Evolutionary conservation across 2,329 filamentous ascomycete genomes (phyloP).

Genomic region (Fusarium sp.): DNA sequence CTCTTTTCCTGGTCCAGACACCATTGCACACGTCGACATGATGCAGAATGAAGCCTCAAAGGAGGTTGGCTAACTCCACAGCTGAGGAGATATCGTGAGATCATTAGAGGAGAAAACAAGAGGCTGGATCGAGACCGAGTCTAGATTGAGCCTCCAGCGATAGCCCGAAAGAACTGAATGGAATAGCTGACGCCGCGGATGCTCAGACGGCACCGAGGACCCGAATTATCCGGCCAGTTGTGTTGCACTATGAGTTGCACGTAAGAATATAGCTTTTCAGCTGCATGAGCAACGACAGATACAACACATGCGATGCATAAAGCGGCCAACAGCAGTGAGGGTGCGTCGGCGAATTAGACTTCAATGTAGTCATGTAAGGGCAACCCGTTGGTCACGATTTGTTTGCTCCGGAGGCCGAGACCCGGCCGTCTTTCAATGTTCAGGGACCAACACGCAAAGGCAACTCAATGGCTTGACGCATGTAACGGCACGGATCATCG

Average conservation of each 20-base stretch:
- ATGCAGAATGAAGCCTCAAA: not conserved
- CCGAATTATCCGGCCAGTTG: not conserved
- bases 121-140: constrained; percentile 3
- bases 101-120: not conserved
- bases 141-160: not conserved
- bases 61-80: not conserved
- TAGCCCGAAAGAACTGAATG: not conserved
- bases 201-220: not conserved
- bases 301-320: not conserved
- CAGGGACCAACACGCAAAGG: not conserved
- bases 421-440: not conserved
- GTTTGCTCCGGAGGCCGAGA: not conserved
- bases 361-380: not conserved
- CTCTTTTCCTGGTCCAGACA: not conserved
- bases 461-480: not conserved
- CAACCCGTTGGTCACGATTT: not conserved
- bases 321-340: not conserved
- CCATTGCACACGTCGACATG: not conserved
- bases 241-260: no score
- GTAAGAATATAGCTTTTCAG: not conserved
- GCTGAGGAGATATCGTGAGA: not conserved
- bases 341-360: not conserved
- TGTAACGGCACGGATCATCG: not conserved
- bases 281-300: not conserved
- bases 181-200: no score